Percentiles rank a stretch among this genome's conserved stretches.
These are phyloP conservation scores for Sporobolomyces roseus DNA, from an alignment of 768 basidiomycete species.

Conservation along the genomic window DNA sequence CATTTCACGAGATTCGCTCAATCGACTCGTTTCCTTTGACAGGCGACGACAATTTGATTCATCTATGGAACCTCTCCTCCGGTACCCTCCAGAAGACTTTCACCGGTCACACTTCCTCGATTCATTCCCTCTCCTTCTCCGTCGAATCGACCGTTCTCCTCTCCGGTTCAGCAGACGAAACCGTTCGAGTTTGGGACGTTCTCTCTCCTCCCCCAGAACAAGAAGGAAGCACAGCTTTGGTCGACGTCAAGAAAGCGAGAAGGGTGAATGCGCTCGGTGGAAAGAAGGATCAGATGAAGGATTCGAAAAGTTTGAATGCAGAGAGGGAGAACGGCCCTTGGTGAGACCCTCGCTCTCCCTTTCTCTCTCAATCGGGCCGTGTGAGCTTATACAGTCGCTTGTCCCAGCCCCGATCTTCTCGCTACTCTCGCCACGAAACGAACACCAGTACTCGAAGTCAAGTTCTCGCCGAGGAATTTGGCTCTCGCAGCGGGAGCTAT, in stretches of 20 bases:
- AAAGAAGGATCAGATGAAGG: conserved; percentile 4
- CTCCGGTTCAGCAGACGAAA: conserved; percentile 89
- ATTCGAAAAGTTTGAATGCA: background rate
- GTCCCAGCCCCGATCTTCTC: conserved; percentile 69
- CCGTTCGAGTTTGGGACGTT: conserved; percentile 97
- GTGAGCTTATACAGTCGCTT: too few relatives aligned
- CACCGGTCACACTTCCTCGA: conserved; percentile 82
- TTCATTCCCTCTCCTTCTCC: conserved; percentile 86
- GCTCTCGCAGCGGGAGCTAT: conserved; percentile 72
- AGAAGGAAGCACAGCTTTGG: conserved; percentile 52
- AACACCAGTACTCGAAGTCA: conserved; percentile 84
- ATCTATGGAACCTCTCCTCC: conserved; percentile 94
- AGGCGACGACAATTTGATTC: conserved; percentile 90
- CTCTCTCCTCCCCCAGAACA: conserved; percentile 44
- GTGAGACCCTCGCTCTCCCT: background rate
- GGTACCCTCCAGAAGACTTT: conserved; percentile 93
- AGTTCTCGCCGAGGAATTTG: conserved; percentile 91
- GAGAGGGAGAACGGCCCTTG: conserved; percentile 3
- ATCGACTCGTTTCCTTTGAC: background rate
- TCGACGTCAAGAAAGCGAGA: conserved; percentile 22
- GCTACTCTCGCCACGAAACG: conserved; percentile 92
- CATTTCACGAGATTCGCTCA: too few relatives aligned
- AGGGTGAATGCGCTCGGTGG: background rate
- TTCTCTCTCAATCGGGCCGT: too few relatives aligned
- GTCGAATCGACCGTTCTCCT: conserved; percentile 85